Conservation (phyloP, 2,329 filamentous ascomycete genomes). For the Penicillium expansum region DNA sequence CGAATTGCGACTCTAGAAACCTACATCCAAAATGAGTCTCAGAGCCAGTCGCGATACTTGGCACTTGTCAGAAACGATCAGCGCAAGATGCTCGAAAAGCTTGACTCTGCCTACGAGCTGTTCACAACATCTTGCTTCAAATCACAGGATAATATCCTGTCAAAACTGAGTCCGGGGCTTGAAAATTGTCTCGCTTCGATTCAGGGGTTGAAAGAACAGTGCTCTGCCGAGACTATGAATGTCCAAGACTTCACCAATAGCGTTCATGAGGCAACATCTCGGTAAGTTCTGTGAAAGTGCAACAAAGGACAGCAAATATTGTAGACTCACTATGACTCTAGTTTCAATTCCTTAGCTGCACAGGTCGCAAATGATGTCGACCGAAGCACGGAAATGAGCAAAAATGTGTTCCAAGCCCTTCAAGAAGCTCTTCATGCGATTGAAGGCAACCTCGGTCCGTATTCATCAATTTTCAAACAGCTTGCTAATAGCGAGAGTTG, state of each 20-base stretch:
- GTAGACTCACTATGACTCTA: conserved; percentile 8
- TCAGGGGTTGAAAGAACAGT: conserved; percentile 15
- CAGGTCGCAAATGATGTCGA: conserved; percentile 19
- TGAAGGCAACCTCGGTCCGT: conserved; percentile 15
- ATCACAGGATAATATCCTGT: conserved; percentile 14
- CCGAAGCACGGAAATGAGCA: conserved; percentile 15
- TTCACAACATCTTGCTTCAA: conserved; percentile 13
- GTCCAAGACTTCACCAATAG: conserved; percentile 18
- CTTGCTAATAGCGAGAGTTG: conserved; percentile 21
- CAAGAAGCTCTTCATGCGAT: conserved; percentile 24
- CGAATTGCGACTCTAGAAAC: conserved; percentile 29
- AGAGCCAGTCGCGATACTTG: conserved; percentile 22
- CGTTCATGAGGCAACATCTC: conserved; percentile 17
- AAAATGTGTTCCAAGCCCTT: conserved; percentile 11
- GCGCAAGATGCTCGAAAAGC: conserved; percentile 17
- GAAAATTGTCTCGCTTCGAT: conserved; percentile 18
- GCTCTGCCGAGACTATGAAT: conserved; percentile 16
- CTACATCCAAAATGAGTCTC: conserved; percentile 31
- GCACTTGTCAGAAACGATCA: conserved; percentile 25
- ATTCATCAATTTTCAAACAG: conserved; percentile 21
- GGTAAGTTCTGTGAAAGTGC: conserved; percentile 23
- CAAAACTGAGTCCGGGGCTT: conserved; percentile 14
- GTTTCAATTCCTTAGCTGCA: conserved; percentile 22
- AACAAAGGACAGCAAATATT: neutral
- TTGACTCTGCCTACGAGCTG: conserved; percentile 19